Percentiles rank a stretch among this genome's conserved stretches.
phyloP scores from a whole-genome alignment of 2,329 filamentous ascomycete genomes.

The Talaromyces sp. region DNA sequence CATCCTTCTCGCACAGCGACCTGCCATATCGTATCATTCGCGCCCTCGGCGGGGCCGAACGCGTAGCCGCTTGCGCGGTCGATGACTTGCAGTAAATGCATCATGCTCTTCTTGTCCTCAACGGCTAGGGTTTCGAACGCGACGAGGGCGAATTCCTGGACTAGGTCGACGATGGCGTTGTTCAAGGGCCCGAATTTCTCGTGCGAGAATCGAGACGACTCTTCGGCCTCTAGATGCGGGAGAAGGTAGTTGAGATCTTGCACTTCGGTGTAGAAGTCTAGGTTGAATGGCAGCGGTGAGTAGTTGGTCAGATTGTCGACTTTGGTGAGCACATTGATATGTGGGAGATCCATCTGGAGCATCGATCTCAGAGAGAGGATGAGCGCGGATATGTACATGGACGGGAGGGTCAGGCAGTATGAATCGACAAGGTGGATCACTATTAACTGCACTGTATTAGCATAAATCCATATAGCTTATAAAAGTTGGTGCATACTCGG shows the following conservation, averaged over 20 bases:
- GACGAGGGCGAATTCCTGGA: constrained; percentile 86
- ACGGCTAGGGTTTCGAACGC: constrained; percentile 91
- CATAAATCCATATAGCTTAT: not conserved
- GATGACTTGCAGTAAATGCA: constrained; percentile 80
- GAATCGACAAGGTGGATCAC: constrained; percentile 92
- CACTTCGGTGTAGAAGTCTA: constrained; percentile 96
- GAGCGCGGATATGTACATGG: constrained; percentile 89
- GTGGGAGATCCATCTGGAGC: constrained; percentile 96
- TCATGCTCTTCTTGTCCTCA: constrained; percentile 97
- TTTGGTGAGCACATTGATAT: constrained; percentile 94
- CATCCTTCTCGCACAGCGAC: constrained; percentile 76
- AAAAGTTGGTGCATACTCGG: constrained; percentile 60
- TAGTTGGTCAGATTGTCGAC: constrained; percentile 91
- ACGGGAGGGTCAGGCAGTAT: constrained; percentile 87
- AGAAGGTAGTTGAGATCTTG: constrained; percentile 85
- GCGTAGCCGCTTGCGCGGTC: constrained; percentile 91
- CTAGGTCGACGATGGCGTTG: constrained; percentile 76
- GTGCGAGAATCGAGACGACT: constrained; percentile 60
- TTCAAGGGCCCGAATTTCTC: constrained; percentile 82
- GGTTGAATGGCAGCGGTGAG: constrained; percentile 83
- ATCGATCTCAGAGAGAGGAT: constrained; percentile 91
- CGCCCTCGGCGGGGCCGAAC: constrained; percentile 83
- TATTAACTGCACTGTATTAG: constrained; percentile 64
- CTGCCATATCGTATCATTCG: constrained; percentile 96
- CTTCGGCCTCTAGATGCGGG: constrained; percentile 71